Evolutionary conservation across 345 rosid genomes (phyloP).

Genomic region (Citrus reticulata): DNA sequence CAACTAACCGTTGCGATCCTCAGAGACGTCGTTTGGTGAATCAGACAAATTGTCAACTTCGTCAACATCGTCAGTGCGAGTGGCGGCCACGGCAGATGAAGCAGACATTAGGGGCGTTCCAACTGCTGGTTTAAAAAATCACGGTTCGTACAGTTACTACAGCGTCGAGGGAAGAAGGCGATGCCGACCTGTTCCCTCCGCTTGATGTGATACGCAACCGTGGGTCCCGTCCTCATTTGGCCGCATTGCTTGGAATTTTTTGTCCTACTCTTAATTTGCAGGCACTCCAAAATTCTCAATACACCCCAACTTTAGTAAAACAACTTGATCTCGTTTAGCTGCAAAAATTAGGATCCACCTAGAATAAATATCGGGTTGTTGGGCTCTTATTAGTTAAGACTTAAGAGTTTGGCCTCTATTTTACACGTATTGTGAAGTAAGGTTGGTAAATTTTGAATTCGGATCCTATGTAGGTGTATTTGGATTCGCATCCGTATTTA

Average conservation of each 20-base stretch:
- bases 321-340: too few species aligned
- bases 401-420: too few species aligned
- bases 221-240: neutral
- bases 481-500: too few species aligned
- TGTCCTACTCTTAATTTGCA: neutral
- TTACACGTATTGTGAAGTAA: too few species aligned
- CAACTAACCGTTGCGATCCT: conserved; percentile 8
- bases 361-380: too few species aligned
- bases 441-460: too few species aligned
- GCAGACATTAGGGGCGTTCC: conserved; percentile 19
- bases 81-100: conserved; percentile 8
- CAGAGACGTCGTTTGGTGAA: neutral
- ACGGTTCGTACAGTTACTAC: neutral
- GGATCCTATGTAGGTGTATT: too few species aligned
- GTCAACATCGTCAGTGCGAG: neutral
- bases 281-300: too few species aligned
- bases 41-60: conserved; percentile 10
- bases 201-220: neutral
- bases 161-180: neutral
- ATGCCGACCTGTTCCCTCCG: neutral
- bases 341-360: too few species aligned
- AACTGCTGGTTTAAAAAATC: neutral
- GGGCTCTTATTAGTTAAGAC: too few species aligned
- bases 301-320: too few species aligned
- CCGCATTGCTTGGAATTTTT: neutral